These are phyloP conservation scores for Xylariaceae sp. DNA, from an alignment of 2,329 filamentous ascomycete species.

Conservation along the genomic window DNA sequence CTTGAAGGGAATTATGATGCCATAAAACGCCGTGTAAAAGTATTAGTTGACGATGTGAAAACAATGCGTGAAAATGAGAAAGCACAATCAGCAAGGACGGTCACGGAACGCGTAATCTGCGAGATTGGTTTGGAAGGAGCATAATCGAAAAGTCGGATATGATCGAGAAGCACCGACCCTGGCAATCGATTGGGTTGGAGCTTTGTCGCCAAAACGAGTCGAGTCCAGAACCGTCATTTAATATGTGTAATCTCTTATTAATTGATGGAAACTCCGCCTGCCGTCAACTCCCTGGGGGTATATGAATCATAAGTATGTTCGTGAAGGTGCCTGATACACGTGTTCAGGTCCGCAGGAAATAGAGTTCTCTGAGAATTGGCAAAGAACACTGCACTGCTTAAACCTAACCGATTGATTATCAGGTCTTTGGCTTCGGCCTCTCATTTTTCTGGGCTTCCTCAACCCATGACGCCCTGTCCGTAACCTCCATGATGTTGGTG, in stretches of 20 bases:
- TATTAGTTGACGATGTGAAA: constrained; percentile 16
- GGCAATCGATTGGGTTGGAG: no score
- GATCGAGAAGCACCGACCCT: no score
- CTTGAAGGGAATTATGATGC: constrained; percentile 17
- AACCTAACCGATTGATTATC: background rate
- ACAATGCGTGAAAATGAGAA: constrained; percentile 20
- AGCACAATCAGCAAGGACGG: constrained; percentile 1
- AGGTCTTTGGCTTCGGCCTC: background rate
- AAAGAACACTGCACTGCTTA: constrained; percentile 3
- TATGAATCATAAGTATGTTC: constrained; percentile 28
- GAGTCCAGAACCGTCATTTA: background rate
- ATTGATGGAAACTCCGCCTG: constrained; percentile 8
- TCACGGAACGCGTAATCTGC: constrained; percentile 2
- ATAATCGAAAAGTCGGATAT: background rate
- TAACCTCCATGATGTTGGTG: constrained; percentile 40
- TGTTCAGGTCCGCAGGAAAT: constrained; percentile 15
- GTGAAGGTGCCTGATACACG: constrained; percentile 18
- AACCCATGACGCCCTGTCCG: constrained; percentile 51
- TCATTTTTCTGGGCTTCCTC: constrained; percentile 3
- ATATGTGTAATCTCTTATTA: constrained; percentile 5
- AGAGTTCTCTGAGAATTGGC: constrained; percentile 11
- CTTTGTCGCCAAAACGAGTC: no score
- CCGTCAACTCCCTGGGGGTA: constrained; percentile 23
- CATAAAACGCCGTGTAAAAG: constrained; percentile 13
- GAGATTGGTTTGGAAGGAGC: background rate